Evolutionary conservation across 2,329 filamentous ascomycete species (phyloP).

Genomic region (Biscogniauxia mediterranea): DNA sequence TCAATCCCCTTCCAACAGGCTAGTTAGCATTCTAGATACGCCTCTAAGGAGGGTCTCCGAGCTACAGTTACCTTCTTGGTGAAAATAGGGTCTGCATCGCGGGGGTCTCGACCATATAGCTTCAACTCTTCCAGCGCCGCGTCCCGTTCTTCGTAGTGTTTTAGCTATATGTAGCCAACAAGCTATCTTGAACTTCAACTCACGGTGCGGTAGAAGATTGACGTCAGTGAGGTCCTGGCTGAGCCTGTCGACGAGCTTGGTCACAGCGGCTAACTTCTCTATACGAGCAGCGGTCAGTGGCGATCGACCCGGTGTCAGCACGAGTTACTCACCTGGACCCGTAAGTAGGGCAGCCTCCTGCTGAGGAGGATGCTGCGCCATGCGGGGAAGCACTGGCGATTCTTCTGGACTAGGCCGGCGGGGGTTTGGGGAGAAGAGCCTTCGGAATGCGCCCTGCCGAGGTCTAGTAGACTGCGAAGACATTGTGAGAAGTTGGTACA

Average conservation of each 20-base stretch:
- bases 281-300: slow-evolving; percentile 13
- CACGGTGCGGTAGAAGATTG: slow-evolving; percentile 59
- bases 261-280: slow-evolving; percentile 70
- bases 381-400: slow-evolving; percentile 7
- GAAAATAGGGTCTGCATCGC: slow-evolving; percentile 78
- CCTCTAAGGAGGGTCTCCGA: background rate
- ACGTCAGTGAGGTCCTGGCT: slow-evolving; percentile 59
- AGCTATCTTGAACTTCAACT: slow-evolving; percentile 26
- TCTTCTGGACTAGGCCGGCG: slow-evolving; percentile 6
- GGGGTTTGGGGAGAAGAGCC: slow-evolving; percentile 18
- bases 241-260: slow-evolving; percentile 60
- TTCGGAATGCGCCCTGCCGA: slow-evolving; percentile 9
- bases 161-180: slow-evolving; percentile 8
- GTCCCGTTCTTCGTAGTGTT: slow-evolving; percentile 50
- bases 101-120: slow-evolving; percentile 70
- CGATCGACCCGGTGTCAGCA: background rate
- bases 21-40: slow-evolving; percentile 14
- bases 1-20: slow-evolving; percentile 64
- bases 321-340: slow-evolving; percentile 41
- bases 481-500: slow-evolving; percentile 18
- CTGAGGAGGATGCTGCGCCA: slow-evolving; percentile 20
- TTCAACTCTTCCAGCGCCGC: slow-evolving; percentile 68
- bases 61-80: slow-evolving; percentile 66
- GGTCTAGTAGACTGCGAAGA: slow-evolving; percentile 11
- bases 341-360: slow-evolving; percentile 27